Base-by-base conservation (phyloP, 2,329 filamentous ascomycete genomes). In the Coniochaeta sp. region DNA sequence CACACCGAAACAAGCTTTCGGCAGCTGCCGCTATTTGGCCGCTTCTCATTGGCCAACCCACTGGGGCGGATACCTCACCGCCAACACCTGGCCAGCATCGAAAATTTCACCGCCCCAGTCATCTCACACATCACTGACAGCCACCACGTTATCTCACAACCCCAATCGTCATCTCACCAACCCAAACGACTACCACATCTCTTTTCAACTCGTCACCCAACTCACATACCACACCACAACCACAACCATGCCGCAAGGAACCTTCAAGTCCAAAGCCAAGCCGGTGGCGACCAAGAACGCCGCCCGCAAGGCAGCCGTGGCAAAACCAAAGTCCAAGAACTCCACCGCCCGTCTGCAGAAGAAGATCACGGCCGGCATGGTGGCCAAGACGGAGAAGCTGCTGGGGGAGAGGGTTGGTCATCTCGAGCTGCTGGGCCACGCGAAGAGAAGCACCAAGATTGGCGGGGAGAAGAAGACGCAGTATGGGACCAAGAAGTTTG, bases 371-470 rank as follows among this genome's bases (percentile, higher is more conserved):
- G 72, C 76, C 3, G 79, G 78, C 46, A 70, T 83, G 61, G 72
- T 71, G 40, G 70, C 69, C 53, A 71, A 73, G 68, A 83, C 80
- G 28, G 80, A 83, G 70, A 70, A 72, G 55, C 68, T 83, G 61
- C 71, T 83, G 35, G 79, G 79, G 54, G 77, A 82, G 69, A 69
- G 79, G 8, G 80, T 77, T 5, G 79, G 80, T 0, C 80, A 83
- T 53, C 65, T 83, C 22, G 80, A 83, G 69, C 62, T 83, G 56
- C 79, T 83, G 55, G 79, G 77, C 28, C 74, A 77, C 65, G 74
- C 75, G 9, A 77, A 79, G 65, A 80, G 76, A 64, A 68, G 67
- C 46, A 59, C 61, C 50, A 57, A 60, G 48, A 55, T 53, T 20
- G 61, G 58, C 33, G 61, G 61, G 2, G 52, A 53, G 30, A 52